Evolutionary conservation across 352 stramenopile species (phyloP).

Genomic region (Globisporangium megalacanthum): DNA sequence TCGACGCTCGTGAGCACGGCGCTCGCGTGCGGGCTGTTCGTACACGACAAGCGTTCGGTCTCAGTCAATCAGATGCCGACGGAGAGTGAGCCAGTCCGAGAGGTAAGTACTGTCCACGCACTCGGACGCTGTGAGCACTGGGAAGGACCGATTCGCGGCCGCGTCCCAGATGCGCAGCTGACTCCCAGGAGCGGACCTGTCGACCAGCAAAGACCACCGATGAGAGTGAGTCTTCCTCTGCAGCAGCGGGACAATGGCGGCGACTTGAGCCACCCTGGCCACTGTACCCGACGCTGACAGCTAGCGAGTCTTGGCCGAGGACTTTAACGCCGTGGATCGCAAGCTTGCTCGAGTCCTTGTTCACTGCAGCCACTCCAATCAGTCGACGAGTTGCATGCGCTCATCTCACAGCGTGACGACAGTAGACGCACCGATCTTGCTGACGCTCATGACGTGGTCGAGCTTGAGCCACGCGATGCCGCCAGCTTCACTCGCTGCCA

Average conservation of each 20-base stretch:
- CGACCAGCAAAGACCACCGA: not conserved
- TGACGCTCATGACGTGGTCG: constrained; percentile 37
- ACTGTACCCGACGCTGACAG: constrained; percentile 59
- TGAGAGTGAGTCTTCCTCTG: not conserved
- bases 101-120: constrained; percentile 21
- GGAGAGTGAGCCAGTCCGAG: no score
- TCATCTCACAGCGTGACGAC: not conserved
- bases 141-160: constrained; percentile 44
- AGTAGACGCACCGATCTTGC: constrained; percentile 37
- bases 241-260: not conserved
- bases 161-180: constrained; percentile 80
- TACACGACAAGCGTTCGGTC: not conserved
- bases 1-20: constrained; percentile 54
- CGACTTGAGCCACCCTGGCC: not conserved
- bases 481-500: constrained; percentile 46
- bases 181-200: constrained; percentile 40
- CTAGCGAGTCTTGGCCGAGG: constrained; percentile 56
- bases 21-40: constrained; percentile 25
- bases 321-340: constrained; percentile 69
- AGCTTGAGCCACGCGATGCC: constrained; percentile 65
- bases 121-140: constrained; percentile 45
- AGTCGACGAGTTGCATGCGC: not conserved
- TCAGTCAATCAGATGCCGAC: no score
- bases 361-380: constrained; percentile 22
- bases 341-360: constrained; percentile 44